Base-by-base conservation (phyloP, 2,329 filamentous ascomycete species). In the Monosporascus sp. region DNA sequence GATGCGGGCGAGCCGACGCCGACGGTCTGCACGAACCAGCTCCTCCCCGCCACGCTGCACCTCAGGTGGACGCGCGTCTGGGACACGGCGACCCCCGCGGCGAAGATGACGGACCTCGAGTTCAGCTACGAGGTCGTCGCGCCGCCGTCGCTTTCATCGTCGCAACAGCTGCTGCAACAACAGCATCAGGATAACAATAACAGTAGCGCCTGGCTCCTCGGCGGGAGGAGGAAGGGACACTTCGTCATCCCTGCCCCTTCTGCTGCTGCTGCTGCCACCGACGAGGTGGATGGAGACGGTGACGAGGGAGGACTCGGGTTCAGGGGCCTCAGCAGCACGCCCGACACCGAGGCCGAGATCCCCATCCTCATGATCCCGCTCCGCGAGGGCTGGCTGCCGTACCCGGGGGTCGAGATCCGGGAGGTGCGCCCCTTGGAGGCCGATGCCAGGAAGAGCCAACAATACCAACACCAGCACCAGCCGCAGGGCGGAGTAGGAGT, bases 111-210 rank as follows among this genome's bases (percentile, higher is more conserved):
- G 1, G 77, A 83, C 22, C 74, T 91, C 1, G 84, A 91, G 57
- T 96, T 96, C 64, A 84, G 86, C 59, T 95, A 94, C 69, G 92
- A 96, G 60, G 77, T 97, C 22, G 83, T 84, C 15, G 86, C 86
- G 1, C 82, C 85, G 17, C 73, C 81, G 2, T 90, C 31, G 31
- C 31, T 4, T 14, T 5, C 31, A 2, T 5, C 31, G 31, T 34
- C 31, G 11, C 31, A 34, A 34, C 31, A 34, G 11, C 31, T 34
- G 5, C 31, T 5, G 11, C 31, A 34, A 34, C 31, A 34, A 34
- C 31, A 34, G 31, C 11, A 34, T 34, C 31, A 34, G 11, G 31
- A 34, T 34, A 34, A 34, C 31, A 34, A 34, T 34, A 34, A 5
- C 31, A 93, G 41, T 9, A 24, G 42, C 39, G 79, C 82, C 0